A percentile compares a stretch with the other conserved stretches of the same genome.
phyloP scores from a whole-genome alignment of 1,139 yeast genomes.

The Candida albicans region DNA sequence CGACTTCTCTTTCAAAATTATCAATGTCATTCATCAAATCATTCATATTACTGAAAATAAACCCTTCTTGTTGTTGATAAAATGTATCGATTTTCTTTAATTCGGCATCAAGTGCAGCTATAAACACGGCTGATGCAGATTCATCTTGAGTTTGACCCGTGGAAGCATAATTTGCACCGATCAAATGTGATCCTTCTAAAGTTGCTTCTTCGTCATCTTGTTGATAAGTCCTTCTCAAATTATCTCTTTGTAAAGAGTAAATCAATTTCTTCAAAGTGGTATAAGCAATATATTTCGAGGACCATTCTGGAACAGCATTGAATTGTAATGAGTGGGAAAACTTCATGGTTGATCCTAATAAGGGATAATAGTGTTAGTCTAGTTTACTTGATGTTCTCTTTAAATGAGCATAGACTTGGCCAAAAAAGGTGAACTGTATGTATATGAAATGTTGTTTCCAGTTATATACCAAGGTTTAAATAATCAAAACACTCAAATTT shows the following conservation, averaged over 20 bases:
- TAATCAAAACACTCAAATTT: no score
- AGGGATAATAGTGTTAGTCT: neutral
- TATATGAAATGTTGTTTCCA: no score
- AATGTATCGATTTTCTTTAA: slow-evolving; percentile 60
- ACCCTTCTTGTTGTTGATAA: slow-evolving; percentile 52
- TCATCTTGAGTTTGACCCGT: slow-evolving; percentile 21
- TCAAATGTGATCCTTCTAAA: slow-evolving; percentile 27
- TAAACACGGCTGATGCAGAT: slow-evolving; percentile 39
- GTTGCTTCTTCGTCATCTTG: slow-evolving; percentile 28
- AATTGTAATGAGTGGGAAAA: slow-evolving; percentile 71
- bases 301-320: slow-evolving; percentile 79
- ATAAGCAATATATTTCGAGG: slow-evolving; percentile 66
- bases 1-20: slow-evolving; percentile 39
- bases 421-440: no score
- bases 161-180: slow-evolving; percentile 25
- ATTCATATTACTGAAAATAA: slow-evolving; percentile 48
- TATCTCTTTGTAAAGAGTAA: slow-evolving; percentile 63
- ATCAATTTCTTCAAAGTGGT: slow-evolving; percentile 62
- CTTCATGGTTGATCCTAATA: slow-evolving; percentile 47
- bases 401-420: no score
- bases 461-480: no score
- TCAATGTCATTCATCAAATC: slow-evolving; percentile 54
- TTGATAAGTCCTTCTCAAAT: slow-evolving; percentile 29
- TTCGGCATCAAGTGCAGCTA: slow-evolving; percentile 58
- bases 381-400: no score